phyloP scores from a whole-genome alignment of 2,329 filamentous ascomycete species.

The Pseudodiploospora longispora region DNA sequence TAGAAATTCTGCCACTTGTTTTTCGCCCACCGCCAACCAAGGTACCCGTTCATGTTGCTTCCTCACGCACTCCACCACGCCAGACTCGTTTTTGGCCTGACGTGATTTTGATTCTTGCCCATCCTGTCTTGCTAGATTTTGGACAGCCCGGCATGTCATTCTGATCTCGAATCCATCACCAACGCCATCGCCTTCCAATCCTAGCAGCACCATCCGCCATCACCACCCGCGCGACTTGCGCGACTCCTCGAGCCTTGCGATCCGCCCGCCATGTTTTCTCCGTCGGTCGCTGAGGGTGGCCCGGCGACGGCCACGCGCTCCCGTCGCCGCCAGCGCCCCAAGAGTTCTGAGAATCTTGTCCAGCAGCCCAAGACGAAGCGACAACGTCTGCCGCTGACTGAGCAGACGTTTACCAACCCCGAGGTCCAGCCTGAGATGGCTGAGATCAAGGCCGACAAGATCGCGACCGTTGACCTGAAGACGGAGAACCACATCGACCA shows the following conservation, averaged over 20 bases:
- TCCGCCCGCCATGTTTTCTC: constrained; percentile 49
- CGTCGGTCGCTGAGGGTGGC: constrained; percentile 42
- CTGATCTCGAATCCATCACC: constrained; percentile 6
- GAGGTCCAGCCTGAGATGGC: constrained; percentile 44
- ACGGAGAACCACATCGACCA: constrained; percentile 39
- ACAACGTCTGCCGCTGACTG: constrained; percentile 48
- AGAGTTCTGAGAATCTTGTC: constrained; percentile 44
- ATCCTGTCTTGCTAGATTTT: constrained; percentile 3
- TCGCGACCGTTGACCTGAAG: constrained; percentile 34
- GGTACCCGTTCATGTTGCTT: constrained; percentile 6
- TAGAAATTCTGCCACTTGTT: constrained; percentile 15
- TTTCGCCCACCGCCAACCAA: constrained; percentile 22
- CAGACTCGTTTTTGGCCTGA: constrained; percentile 4
- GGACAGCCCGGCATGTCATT: constrained; percentile 10
- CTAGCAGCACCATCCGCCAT: constrained; percentile 12
- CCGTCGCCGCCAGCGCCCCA: constrained; percentile 53
- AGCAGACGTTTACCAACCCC: constrained; percentile 48
- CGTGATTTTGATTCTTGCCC: constrained; percentile 3
- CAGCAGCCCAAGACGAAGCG: constrained; percentile 58
- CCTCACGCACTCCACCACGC: constrained; percentile 12
- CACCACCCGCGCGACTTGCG: constrained; percentile 11
- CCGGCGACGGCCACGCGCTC: constrained; percentile 50
- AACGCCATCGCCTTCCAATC: constrained; percentile 8
- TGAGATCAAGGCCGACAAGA: constrained; percentile 47
- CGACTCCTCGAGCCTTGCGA: constrained; percentile 7